Conservation (phyloP, 768 basidiomycete species). For the Serpula lacrymans region DNA sequence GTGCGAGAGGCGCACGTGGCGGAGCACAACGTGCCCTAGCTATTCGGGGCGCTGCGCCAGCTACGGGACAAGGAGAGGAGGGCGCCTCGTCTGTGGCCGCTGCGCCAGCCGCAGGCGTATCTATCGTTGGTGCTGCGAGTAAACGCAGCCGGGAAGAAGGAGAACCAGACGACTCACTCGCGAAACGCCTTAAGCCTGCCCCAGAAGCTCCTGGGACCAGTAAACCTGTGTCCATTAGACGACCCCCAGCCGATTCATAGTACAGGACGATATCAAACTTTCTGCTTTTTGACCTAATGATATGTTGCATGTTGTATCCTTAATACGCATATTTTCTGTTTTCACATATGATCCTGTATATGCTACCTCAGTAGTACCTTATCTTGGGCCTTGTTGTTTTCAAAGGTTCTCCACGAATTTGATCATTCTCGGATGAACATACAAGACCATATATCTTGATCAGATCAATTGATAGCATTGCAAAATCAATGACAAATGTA, state of each 20-base stretch:
- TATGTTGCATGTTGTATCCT: no score
- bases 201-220: constrained; percentile 12
- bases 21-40: constrained; percentile 32
- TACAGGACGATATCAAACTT: neutral
- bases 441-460: no score
- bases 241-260: constrained; percentile 20
- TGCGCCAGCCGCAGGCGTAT: constrained; percentile 39
- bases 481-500: no score
- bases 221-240: constrained; percentile 32
- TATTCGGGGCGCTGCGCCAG: constrained; percentile 28
- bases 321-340: no score
- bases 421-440: no score
- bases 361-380: no score
- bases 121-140: constrained; percentile 61
- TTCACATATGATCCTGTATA: no score
- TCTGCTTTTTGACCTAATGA: no score
- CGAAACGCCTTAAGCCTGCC: constrained; percentile 64
- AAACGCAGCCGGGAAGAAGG: constrained; percentile 66
- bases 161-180: constrained; percentile 53
- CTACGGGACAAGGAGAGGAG: no score
- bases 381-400: no score
- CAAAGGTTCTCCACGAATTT: no score
- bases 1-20: constrained; percentile 19
- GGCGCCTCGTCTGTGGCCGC: constrained; percentile 24
- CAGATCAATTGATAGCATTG: no score